A percentile compares a stretch with the other conserved stretches of the same genome.
Evolutionary conservation across 352 stramenopile genomes (phyloP).

Genomic region (Globisporangium sylvaticum): DNA sequence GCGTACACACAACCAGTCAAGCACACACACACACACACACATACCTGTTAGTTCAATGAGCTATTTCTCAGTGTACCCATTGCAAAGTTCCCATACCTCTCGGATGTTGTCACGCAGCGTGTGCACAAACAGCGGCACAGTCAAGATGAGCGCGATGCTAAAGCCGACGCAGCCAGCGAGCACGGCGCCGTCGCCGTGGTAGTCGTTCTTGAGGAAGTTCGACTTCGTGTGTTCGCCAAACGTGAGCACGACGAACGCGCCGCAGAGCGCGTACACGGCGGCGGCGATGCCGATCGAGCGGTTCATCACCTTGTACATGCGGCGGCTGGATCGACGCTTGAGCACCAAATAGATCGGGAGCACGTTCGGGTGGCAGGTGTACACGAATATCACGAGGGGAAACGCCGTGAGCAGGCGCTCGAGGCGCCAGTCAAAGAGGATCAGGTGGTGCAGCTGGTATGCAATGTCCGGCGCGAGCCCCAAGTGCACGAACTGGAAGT

Average conservation of each 20-base stretch:
- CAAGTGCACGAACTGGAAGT: conserved; percentile 84
- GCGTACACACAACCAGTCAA: background rate
- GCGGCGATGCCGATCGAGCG: conserved; percentile 76
- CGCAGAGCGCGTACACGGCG: conserved; percentile 71
- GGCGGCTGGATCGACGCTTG: conserved; percentile 71
- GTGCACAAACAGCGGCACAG: conserved; percentile 82
- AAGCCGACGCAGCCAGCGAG: conserved; percentile 72
- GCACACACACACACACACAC: conserved; percentile 10
- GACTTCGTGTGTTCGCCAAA: conserved; percentile 73
- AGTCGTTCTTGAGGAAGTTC: conserved; percentile 89
- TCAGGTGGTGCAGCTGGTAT: conserved; percentile 74
- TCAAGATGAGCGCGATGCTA: conserved; percentile 78
- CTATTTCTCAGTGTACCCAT: background rate
- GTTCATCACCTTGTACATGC: conserved; percentile 89
- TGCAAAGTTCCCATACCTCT: conserved; percentile 29
- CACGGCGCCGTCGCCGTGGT: conserved; percentile 66
- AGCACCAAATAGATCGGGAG: conserved; percentile 88
- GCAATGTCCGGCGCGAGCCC: conserved; percentile 53
- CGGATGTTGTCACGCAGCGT: conserved; percentile 81
- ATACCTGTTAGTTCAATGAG: background rate
- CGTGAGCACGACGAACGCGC: conserved; percentile 82
- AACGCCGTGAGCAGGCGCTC: conserved; percentile 62
- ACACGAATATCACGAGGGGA: conserved; percentile 85
- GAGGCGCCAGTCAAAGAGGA: conserved; percentile 66
- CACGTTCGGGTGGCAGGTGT: conserved; percentile 87